Evolutionary conservation across 2,329 filamentous ascomycete genomes (phyloP).

Genomic region (Colletotrichum tropicicola): DNA sequence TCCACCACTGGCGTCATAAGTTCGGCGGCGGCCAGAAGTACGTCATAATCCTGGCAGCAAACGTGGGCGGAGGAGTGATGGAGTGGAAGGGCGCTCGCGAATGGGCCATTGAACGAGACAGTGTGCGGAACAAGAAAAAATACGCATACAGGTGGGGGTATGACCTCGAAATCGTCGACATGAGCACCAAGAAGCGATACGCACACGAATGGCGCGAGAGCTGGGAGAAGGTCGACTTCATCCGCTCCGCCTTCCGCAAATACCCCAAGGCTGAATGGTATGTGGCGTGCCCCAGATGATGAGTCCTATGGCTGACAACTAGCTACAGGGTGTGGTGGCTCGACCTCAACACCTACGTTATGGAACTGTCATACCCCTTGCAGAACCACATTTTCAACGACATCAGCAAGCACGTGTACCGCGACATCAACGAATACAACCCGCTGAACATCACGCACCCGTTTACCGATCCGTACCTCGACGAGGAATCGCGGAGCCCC

Average conservation of each 20-base stretch:
- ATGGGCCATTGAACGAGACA: slow-evolving; percentile 98
- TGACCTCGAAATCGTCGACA: slow-evolving; percentile 94
- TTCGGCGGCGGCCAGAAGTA: slow-evolving; percentile 89
- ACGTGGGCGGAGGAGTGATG: slow-evolving; percentile 97
- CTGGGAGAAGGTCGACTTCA: slow-evolving; percentile 98
- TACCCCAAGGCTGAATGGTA: slow-evolving; percentile 98
- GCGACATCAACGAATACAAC: slow-evolving; percentile 97
- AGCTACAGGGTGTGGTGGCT: slow-evolving; percentile 94
- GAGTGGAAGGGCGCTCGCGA: slow-evolving; percentile 98
- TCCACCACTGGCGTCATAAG: slow-evolving; percentile 75
- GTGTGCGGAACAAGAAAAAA: slow-evolving; percentile 91
- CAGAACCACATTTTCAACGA: slow-evolving; percentile 90
- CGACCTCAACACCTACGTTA: slow-evolving; percentile 96
- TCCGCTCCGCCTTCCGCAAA: slow-evolving; percentile 88
- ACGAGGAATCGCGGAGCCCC: slow-evolving; percentile 75
- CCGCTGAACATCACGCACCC: slow-evolving; percentile 94
- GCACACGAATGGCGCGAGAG: slow-evolving; percentile 99
- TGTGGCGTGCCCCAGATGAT: too few species aligned
- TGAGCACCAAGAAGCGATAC: slow-evolving; percentile 98
- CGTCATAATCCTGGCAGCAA: slow-evolving; percentile 92
- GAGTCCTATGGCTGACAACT: not conserved
- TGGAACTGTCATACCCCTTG: slow-evolving; percentile 92
- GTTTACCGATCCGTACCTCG: slow-evolving; percentile 77
- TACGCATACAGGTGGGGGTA: slow-evolving; percentile 93
- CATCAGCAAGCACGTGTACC: slow-evolving; percentile 79